A percentile compares a stretch with the other conserved stretches of the same genome.
phyloP scores from a whole-genome alignment of 257 asterid genomes.

The Fraxinus excelsior region DNA sequence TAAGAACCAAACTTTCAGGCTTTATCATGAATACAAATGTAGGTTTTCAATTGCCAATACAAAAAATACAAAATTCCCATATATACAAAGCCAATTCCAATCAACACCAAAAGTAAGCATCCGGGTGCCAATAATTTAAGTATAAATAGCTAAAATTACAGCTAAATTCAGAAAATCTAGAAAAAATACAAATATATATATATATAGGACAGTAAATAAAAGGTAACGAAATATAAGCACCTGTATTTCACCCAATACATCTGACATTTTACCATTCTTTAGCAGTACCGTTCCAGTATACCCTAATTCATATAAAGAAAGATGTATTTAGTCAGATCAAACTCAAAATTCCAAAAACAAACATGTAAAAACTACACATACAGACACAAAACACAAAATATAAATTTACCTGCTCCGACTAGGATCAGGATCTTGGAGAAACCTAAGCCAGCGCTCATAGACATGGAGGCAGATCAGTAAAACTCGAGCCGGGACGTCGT shows the following conservation, averaged over 20 bases:
- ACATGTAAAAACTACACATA: not conserved
- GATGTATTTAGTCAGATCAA: not conserved
- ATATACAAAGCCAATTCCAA: not conserved
- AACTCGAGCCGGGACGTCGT: not conserved
- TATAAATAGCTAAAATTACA: not conserved
- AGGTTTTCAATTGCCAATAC: not conserved
- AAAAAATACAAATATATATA: too few species aligned
- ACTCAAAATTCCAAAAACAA: not conserved
- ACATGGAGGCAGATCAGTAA: slow-evolving; percentile 28
- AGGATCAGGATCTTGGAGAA: slow-evolving; percentile 30
- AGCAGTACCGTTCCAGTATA: not conserved
- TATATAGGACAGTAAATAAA: not conserved
- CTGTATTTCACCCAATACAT: slow-evolving; percentile 1
- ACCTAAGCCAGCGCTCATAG: slow-evolving; percentile 38
- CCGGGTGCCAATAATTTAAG: not conserved
- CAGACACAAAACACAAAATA: not conserved
- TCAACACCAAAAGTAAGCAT: not conserved
- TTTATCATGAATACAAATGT: not conserved
- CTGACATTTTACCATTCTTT: not conserved
- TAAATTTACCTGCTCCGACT: slow-evolving; percentile 37
- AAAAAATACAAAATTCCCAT: not conserved
- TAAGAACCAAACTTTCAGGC: not conserved
- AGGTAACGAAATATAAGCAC: not conserved
- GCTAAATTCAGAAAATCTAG: not conserved
- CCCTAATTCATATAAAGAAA: not conserved